phyloP scores from a whole-genome alignment of 148 eudicot species.

The Persicaria maculosa region DNA sequence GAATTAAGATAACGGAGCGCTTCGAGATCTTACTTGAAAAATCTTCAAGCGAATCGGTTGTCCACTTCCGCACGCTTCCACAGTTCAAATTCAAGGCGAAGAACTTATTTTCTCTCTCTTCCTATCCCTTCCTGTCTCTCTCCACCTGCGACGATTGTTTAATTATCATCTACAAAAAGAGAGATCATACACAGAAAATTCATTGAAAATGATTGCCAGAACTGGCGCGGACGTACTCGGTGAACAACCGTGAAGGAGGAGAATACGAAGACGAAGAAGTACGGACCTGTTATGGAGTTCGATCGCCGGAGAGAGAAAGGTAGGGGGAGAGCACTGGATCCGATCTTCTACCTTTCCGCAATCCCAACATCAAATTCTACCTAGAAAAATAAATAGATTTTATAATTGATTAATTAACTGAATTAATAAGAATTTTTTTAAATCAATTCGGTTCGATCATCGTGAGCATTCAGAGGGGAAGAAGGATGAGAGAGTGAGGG shows the following conservation, averaged over 20 bases:
- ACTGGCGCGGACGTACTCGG: neutral
- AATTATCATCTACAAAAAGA: neutral
- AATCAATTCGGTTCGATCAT: slow-evolving; percentile 1
- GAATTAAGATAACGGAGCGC: neutral
- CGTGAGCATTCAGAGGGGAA: slow-evolving; percentile 7
- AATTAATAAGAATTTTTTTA: neutral
- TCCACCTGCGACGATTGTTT: neutral
- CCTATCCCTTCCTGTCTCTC: neutral
- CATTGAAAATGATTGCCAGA: neutral
- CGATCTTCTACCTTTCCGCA: slow-evolving; percentile 42
- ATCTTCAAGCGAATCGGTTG: neutral
- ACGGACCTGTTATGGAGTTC: slow-evolving; percentile 3
- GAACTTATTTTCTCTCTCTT: neutral
- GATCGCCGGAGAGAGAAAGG: slow-evolving; percentile 19
- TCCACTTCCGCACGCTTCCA: neutral
- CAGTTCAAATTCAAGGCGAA: neutral
- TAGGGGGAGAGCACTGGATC: slow-evolving; percentile 36
- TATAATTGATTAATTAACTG: neutral
- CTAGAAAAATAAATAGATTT: neutral
- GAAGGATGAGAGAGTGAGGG: slow-evolving; percentile 5
- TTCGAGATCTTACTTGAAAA: neutral
- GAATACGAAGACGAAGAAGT: neutral
- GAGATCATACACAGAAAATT: neutral
- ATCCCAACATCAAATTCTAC: slow-evolving; percentile 32
- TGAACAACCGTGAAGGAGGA: too few species aligned